Evolutionary conservation across 2,329 filamentous ascomycete genomes (phyloP), one percentile per base, ranked within the genome.

Genomic region (Fusarium torulosum): DNA sequence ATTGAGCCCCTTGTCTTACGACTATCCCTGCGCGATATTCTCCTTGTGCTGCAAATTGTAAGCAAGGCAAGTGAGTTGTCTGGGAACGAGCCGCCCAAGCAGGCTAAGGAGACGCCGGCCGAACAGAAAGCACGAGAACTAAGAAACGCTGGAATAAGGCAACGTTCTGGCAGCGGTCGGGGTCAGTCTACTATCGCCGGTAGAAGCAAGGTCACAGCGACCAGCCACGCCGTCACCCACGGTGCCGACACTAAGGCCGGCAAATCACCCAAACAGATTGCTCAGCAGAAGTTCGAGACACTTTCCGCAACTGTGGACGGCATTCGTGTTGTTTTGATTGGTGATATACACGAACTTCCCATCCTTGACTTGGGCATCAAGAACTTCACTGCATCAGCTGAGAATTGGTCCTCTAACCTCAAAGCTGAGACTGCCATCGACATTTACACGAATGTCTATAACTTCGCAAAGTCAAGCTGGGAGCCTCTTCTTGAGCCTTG

Each of bases 391-490:
- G 86, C 95, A 4, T 89, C 91, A 44, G 92, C 96, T 6, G 89
- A 91, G 69, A 93, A 99, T 75, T 99, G 96, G 96, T 95, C 95
- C 2, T 90, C 90, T 7, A 91, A 90, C 21, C 85, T 99, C 78
- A 94, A 90, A 73, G 95, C 93, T 0, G 93, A 97, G 75, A 92
- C 93, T 0, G 91, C 88, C n/a, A 90, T 99, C 46, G 93, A 97
- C 66, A 93, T 95, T 67, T 97, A 97, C 78, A 88, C 96, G 72
- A 99, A 98, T 74, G 91, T 99, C 25, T 99, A 97, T 84, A 99
- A 99, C 79, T 99, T 99, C 80, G 96, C 96, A 15, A 99, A 99
- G 78, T 99, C 96, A 0, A 93, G 94, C 5, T 99, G 96, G 96
- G 96, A 99, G 77, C 96, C 96, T 4, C 81, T 99, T 33, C 88